phyloP scores from a whole-genome alignment of 176 grass and related monocot genomes.

The Rhynchospora breviuscula region DNA sequence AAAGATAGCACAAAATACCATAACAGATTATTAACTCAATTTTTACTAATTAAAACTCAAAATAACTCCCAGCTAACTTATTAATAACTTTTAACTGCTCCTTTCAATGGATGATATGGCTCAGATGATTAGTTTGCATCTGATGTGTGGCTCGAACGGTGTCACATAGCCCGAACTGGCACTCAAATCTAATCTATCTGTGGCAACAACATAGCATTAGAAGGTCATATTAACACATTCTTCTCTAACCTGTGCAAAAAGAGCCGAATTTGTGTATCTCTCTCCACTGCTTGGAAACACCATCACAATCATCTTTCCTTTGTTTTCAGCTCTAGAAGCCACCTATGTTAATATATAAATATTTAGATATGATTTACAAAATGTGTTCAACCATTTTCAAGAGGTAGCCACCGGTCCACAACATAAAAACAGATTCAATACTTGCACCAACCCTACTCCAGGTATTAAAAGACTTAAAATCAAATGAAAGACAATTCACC shows the following conservation, averaged over 20 bases:
- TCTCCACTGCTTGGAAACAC: constrained; percentile 66
- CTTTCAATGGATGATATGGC: too few relatives aligned
- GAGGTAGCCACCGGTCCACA: background rate
- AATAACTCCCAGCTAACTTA: too few relatives aligned
- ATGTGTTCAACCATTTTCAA: background rate
- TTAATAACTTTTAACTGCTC: too few relatives aligned
- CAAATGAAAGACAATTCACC: too few relatives aligned
- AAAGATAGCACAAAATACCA: too few relatives aligned
- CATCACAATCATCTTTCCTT: constrained; percentile 72
- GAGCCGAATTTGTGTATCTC: constrained; percentile 53
- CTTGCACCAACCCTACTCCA: background rate
- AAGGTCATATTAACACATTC: constrained; percentile 61
- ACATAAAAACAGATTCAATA: background rate
- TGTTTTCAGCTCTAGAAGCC: constrained; percentile 58
- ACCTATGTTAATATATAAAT: constrained; percentile 31
- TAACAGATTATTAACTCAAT: too few relatives aligned
- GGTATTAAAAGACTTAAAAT: too few relatives aligned
- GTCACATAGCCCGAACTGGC: background rate
- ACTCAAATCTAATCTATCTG: background rate
- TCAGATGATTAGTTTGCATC: too few relatives aligned
- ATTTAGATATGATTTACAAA: constrained; percentile 3
- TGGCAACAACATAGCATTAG: constrained; percentile 8
- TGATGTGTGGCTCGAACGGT: too few relatives aligned
- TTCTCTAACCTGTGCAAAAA: constrained; percentile 57
- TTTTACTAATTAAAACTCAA: too few relatives aligned